Evolutionary conservation across 768 basidiomycete genomes (phyloP), one percentile per base, ranked within the genome.

Genomic region (Collybia sordida): DNA sequence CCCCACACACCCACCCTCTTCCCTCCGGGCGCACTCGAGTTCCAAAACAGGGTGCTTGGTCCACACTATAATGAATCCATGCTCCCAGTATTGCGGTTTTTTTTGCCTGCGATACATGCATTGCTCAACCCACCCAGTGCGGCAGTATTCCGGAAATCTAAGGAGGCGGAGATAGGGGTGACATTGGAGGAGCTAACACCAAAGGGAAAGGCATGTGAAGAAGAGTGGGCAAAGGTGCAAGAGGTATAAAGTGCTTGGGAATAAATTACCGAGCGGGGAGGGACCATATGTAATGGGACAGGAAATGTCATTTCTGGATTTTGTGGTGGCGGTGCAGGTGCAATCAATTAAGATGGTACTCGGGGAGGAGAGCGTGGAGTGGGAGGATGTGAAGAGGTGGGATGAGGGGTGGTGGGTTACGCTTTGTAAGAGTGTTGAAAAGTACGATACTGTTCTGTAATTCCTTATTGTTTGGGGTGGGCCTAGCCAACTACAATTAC

Each of bases 1-100:
- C 71, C 73, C 8, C 62, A 69, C 38, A 64, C 65, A 2, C 69
- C 66, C 0, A 50, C 38, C 9, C 56, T 77, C 14, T 53, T 74
- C 19, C 70, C 70, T 0, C 23, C 45, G 1, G 69, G 62, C 12
- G 59, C 57, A 0, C 34, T 38, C 14, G 56, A 53, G 1, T 50
- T 64, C 5, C 31, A 31, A 14, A 7, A 14, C 3, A 14, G 14
- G 9, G 11, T 31, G 3, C 41, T 39, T 22, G 45, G 45, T 5
- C 28, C 42, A 0, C 31, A 31, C 14, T 46, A 45, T 18, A 37
- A n/a, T 14, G 9, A 7, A 11, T 45, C 49, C 15, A 11, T 45
- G 1, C n/a, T 18, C 1, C 22, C 55, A 4, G 14, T 55, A 8
- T 39, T 51, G 37, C 60, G 60, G 15, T 31, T 55, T 21, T 7